Evolutionary conservation across 2,329 filamentous ascomycete species (phyloP), one percentile per base, ranked within the genome.

Genomic region (Dactylonectria estremocensis): DNA sequence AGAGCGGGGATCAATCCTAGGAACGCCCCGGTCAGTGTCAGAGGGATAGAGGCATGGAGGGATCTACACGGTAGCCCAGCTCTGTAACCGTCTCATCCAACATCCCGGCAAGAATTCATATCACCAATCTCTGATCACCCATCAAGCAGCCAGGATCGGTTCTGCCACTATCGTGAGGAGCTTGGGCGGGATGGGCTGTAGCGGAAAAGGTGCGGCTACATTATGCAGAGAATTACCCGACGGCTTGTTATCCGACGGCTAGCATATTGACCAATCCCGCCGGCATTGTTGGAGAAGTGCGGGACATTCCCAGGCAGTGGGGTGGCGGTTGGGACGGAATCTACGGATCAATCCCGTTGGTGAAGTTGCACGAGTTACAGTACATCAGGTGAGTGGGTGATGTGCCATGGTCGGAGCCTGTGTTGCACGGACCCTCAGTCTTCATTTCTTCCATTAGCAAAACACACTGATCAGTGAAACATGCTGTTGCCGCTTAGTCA

Each of bases 371-470:
- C 24, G 24, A 28, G 24, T n/a, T n/a, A n/a, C 24, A 28, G n/a
- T n/a, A 28, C 4, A 28, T 28, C 24, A 28, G 24, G 24, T 28
- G 4, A 28, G 24, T 28, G 24, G 24, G 24, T 28, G 24, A 5
- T 28, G 24, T 7, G 52, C 45, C 14, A 14, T 56, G 22, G 50
- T 43, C 40, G 40, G 7, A 43, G 48, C 52, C 11, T 24, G 28
- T 31, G 22, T 33, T 20, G 45, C 61, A 64, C 53, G 48, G 54
- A 53, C 49, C 35, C 11, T 50, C 5, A 43, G 16, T 43, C n/a
- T 46, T 22, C 45, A 33, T 16, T 46, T 8, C 20, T 45, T 13
- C n/a, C n/a, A 52, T 22, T 11, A 13, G 52, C 8, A 46, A 50
- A 49, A 43, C 24, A 49, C 18, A 24, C 40, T 20, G 31, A 10